Evolutionary conservation across 371 early-diverging fungal species (phyloP), one percentile per base, ranked within the genome.

Genomic region (Lichtheimia ornata): DNA sequence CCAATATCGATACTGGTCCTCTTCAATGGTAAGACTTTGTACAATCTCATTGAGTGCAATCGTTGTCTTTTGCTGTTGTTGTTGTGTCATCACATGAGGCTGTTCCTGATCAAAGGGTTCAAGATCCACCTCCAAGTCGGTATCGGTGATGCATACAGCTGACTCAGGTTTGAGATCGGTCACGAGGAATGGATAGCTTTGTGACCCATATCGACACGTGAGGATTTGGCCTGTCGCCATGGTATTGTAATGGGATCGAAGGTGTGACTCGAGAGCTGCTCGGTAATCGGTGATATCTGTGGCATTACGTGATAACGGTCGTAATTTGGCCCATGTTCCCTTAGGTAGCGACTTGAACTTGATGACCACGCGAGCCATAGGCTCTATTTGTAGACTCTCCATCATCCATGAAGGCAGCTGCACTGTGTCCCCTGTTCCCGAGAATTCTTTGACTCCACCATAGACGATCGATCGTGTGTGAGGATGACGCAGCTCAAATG

Each of bases 61-160:
- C 40, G 1, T 35, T 13, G n/a, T 25, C 27, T 61, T 61, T 22
- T 35, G 67, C 55, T 24, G 50, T 43, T 7, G 50, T 43, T 7
- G 15, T 42, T 41, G 24, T 17, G 27, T 18, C 35, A 24, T 27
- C 18, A 6, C 50, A 20, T 43, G n/a, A 0, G 45, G 50, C 50
- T 24, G 55, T 27, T 45, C 53, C 61, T 66, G 53, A 22, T 59
- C 79, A 25, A 83, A 59, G 3, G 87, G 83, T 44, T 84, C 84
- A 52, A 94, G 84, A 60, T 94, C 94, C 9, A 94, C 89, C 40
- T 90, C 89, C 14, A 96, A 71, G 70, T 96, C 96, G 1, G 93
- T 92, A 66, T 96, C 91, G 4, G 92, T 86, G 6, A 87, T 82
- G 43, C 80, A 87, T 12, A 88, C 91, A 40, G 83, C 90, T 22